Evolutionary conservation across 805 yeast species (phyloP), one percentile per base, ranked within the genome.

Genomic region (Hanseniaspora taiwanica): DNA sequence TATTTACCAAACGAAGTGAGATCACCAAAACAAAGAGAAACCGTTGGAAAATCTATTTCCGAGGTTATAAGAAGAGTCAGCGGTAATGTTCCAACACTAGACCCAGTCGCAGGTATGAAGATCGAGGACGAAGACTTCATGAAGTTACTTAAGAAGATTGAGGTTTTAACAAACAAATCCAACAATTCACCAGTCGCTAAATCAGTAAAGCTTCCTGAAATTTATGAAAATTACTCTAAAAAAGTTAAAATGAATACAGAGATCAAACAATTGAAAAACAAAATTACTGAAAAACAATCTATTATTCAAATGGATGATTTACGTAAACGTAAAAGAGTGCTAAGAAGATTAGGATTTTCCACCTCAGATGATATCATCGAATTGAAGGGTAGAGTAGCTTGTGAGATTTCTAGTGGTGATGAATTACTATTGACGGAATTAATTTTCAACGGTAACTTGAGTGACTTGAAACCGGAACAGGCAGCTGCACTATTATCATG

Each of bases 401-500:
- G 96, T 61, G 96, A 89, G 54, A 89, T 89, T 50, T 78, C 89
- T 50, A 81, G 93, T 18, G 96, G 96, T 44, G 76, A 71, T 49
- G 95, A 85, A 60, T 63, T 85, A 41, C 56, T 85, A 46, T 62
- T 91, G 38, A 91, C 99, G 0, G 98, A 91, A 57, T 66, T 91
- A 49, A 82, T 91, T 24, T 91, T 91, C 69, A 87, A 87, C 57
- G 97, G 97, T 72, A 81, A 83, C 19, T 91, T 91, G 65, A 85
- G 78, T 51, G 95, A 85, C 38, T 66, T 91, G 45, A 69, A 77
- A 4, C 79, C 95, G 2, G 94, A 83, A 51, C 96, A 86, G 58
- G 78, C 93, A 59, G 96, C 96, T 10, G 84, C 96, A 0, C 63
- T 91, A 40, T 62, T 91, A 39, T 86, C 96, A 27, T 86, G 96